Evolutionary conservation across 106 monocot species (phyloP), one percentile per base, ranked within the genome.

Genomic region (Ottelia alismoides): DNA sequence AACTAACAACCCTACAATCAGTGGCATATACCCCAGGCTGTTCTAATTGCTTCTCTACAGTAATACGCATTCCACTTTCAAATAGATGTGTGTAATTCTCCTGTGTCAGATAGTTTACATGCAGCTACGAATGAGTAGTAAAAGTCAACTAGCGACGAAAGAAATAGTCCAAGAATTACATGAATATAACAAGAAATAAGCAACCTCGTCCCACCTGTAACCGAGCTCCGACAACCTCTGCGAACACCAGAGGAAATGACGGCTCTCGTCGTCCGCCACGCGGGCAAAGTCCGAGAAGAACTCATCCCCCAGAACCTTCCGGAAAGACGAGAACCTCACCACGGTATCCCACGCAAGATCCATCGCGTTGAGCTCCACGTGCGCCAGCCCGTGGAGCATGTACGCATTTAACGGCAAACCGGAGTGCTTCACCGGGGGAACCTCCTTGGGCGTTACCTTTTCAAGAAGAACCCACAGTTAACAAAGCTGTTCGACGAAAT

Each of bases 321-420:
- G 28, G 22, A 58, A 60, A 11, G 55, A 32, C 16, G 80, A 71
- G 58, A 90, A 90, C 21, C 89, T 64, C 46, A 69, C 89, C n/a
- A 84, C 80, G 0, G 89, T 90, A 55, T 90, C 89, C 89, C 89
- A 90, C 1, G 89, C 89, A 31, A 84, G 73, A 54, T 89, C 84
- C 12, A 84, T 77, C 20, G 89, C 89, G 32, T 90, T 90, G n/a
- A 90, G 76, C 77, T 90, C 89, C 35, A 90, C 84, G 40, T 90
- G 89, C 25, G 89, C 89, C 56, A 90, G 30, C 45, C 72, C 84
- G 60, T 90, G 89, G 20, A 90, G 80, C 79, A 90, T 68, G 65
- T 90, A 90, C 4, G 71, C 84, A 46, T 90, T 90, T 27, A 90
- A 68, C 46, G 89, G 89, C 64, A 90, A 22, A 0, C 80, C 84